Conservation (phyloP, 2,329 filamentous ascomycete species). For the Diaporthe sp. region DNA sequence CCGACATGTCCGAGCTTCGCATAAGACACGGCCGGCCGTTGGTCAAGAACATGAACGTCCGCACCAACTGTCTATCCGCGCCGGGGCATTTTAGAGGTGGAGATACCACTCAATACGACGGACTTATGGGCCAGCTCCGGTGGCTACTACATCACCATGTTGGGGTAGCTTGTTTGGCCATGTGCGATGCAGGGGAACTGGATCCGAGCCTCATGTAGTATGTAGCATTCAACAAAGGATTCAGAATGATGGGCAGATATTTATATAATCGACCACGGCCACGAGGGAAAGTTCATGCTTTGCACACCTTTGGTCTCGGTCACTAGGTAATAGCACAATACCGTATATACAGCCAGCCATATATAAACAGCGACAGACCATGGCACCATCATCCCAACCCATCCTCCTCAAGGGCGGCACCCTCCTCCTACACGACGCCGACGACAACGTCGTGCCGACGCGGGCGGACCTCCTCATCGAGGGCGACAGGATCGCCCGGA, state of each 20-base stretch:
- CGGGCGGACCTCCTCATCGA: conserved; percentile 35
- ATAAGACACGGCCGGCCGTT: not conserved
- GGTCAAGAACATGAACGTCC: not conserved
- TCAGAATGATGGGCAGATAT: not conserved
- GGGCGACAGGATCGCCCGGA: conserved; percentile 23
- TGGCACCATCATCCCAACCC: conserved; percentile 28
- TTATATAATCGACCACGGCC: not conserved
- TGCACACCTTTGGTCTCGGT: not conserved
- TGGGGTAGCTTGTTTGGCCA: not conserved
- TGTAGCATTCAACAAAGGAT: not conserved
- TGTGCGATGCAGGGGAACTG: not conserved
- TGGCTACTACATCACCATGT: not conserved
- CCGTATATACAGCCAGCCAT: not conserved
- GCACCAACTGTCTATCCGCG: not conserved
- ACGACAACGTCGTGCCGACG: conserved; percentile 28
- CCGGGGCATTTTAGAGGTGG: not conserved
- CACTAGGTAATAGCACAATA: not conserved
- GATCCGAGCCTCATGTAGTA: too few relatives aligned
- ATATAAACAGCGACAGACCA: not conserved
- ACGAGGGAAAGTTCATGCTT: too few relatives aligned
- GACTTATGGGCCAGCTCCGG: not conserved
- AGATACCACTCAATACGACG: not conserved
- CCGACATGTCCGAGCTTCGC: conserved; percentile 16
- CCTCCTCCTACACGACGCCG: conserved; percentile 33
- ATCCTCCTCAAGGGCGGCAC: conserved; percentile 35